Evolutionary conservation across 2,329 filamentous ascomycete genomes (phyloP).

Genomic region (Paecilomyces variotii): DNA sequence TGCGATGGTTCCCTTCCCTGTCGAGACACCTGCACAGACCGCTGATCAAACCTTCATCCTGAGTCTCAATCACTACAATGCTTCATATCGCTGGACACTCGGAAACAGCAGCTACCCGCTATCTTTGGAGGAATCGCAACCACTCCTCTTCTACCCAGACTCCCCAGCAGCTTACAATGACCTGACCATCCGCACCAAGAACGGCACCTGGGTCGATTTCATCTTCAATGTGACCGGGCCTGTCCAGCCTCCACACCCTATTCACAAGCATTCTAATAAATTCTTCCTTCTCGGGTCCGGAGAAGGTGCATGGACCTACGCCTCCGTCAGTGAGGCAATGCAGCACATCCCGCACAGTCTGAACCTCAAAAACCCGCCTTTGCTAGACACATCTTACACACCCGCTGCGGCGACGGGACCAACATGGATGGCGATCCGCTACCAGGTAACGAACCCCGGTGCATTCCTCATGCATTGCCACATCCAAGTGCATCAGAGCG

Average conservation of each 20-base stretch:
- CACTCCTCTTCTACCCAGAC: constrained; percentile 41
- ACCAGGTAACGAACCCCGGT: constrained; percentile 46
- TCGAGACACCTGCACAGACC: constrained; percentile 32
- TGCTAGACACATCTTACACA: constrained; percentile 44
- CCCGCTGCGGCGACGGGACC: constrained; percentile 20
- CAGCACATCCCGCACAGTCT: constrained; percentile 42
- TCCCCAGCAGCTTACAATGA: constrained; percentile 32
- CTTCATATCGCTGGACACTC: constrained; percentile 48
- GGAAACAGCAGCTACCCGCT: constrained; percentile 33
- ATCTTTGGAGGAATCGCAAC: constrained; percentile 29
- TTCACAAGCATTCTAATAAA: constrained; percentile 59
- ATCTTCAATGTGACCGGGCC: constrained; percentile 39
- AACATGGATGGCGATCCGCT: constrained; percentile 46
- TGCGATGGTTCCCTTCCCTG: constrained; percentile 41
- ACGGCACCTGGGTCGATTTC: constrained; percentile 50
- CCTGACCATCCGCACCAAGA: constrained; percentile 41
- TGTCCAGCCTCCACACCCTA: constrained; percentile 49
- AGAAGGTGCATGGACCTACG: constrained; percentile 44
- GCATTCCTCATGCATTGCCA: constrained; percentile 52
- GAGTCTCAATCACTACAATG: constrained; percentile 20
- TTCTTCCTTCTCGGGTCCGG: constrained; percentile 51
- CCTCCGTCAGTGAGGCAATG: constrained; percentile 46
- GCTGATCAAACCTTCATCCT: constrained; percentile 42
- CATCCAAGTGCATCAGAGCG: constrained; percentile 45
- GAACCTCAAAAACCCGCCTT: constrained; percentile 50